Evolutionary conservation across 768 basidiomycete species (phyloP).

Genomic region (Lactarius trivialis): DNA sequence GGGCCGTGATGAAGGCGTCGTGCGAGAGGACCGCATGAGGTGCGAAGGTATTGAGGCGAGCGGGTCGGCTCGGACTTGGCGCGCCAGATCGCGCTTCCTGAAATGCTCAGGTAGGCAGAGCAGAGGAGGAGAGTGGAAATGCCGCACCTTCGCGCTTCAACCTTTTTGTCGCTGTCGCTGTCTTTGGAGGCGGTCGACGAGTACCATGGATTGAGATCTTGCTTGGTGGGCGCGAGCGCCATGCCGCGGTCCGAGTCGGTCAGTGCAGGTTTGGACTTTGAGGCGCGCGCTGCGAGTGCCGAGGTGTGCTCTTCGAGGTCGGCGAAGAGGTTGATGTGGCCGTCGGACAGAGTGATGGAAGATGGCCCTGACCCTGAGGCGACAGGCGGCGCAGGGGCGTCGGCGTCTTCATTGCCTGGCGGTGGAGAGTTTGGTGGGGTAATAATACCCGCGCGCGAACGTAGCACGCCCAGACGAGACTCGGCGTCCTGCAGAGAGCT

Average conservation of each 20-base stretch:
- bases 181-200: slow-evolving; percentile 25
- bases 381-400: slow-evolving; percentile 25
- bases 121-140: neutral
- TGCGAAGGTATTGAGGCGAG: slow-evolving; percentile 67
- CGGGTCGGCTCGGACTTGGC: slow-evolving; percentile 63
- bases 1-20: neutral
- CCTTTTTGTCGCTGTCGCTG: slow-evolving; percentile 18
- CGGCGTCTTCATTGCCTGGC: neutral
- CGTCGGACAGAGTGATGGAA: slow-evolving; percentile 35
- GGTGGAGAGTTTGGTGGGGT: slow-evolving; percentile 5
- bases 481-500: slow-evolving; percentile 58
- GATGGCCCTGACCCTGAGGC: slow-evolving; percentile 1
- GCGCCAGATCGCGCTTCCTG: slow-evolving; percentile 57
- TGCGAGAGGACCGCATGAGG: slow-evolving; percentile 39
- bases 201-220: slow-evolving; percentile 84
- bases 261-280: slow-evolving; percentile 31
- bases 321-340: slow-evolving; percentile 81
- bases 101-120: neutral
- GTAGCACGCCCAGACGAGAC: slow-evolving; percentile 59
- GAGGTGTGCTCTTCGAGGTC: slow-evolving; percentile 62
- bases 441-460: slow-evolving; percentile 50
- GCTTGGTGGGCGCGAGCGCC: slow-evolving; percentile 63
- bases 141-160: slow-evolving; percentile 26
- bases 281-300: slow-evolving; percentile 40
- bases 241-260: slow-evolving; percentile 63